Percentiles rank a stretch among this genome's conserved stretches.
These are phyloP conservation scores for Alternaria viburni DNA, from an alignment of 2,329 filamentous ascomycete genomes.

Conservation along the genomic window DNA sequence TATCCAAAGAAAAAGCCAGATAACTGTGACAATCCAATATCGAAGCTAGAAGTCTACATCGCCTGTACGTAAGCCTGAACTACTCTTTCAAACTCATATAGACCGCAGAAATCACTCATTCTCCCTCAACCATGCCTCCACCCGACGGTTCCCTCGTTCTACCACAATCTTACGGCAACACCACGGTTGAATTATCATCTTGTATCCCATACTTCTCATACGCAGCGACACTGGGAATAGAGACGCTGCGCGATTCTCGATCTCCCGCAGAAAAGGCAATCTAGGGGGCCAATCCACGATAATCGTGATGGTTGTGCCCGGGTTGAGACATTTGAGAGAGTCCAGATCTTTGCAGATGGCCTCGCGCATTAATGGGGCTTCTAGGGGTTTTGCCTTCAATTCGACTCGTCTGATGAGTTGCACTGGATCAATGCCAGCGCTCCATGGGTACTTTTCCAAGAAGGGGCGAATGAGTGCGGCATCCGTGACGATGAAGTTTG, in stretches of 20 bases:
- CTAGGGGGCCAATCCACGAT: no score
- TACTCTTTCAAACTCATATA: not conserved
- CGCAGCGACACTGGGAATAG: not conserved
- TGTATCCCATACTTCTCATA: not conserved
- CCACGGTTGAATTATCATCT: not conserved
- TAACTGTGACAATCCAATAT: not conserved
- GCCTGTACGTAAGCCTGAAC: accelerated
- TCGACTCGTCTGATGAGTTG: not conserved
- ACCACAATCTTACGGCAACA: not conserved
- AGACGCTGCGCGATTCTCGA: not conserved
- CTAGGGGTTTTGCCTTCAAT: not conserved
- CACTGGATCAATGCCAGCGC: not conserved
- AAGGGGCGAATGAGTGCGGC: not conserved
- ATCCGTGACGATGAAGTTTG: not conserved
- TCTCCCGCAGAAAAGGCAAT: no score
- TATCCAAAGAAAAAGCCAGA: not conserved
- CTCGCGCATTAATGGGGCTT: not conserved
- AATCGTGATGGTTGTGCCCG: not conserved
- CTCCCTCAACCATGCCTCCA: not conserved
- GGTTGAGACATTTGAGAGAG: not conserved
- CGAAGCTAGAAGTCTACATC: not conserved
- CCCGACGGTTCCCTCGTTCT: not conserved
- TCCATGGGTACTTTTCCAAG: not conserved
- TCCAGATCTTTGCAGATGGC: not conserved
- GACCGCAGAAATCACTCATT: not conserved